These are phyloP conservation scores for Emmonsia crescens DNA, from an alignment of 2,329 filamentous ascomycete genomes.

Conservation along the genomic window DNA sequence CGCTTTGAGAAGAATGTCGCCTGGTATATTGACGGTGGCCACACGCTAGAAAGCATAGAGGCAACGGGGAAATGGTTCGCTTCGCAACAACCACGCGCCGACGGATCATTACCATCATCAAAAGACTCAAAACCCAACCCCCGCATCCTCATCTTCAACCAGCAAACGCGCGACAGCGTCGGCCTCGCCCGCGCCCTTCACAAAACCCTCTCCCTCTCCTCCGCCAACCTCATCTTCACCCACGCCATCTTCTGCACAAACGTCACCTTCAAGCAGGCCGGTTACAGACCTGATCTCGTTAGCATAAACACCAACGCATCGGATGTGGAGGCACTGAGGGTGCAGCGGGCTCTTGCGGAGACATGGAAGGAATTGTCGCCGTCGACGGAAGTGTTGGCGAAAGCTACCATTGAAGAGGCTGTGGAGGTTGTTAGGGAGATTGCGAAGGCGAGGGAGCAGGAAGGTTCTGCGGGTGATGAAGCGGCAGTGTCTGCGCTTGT, in stretches of 20 bases:
- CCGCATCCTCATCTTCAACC: conserved; percentile 76
- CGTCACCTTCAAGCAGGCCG: conserved; percentile 49
- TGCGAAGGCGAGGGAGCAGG: conserved; percentile 22
- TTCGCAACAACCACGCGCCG: conserved; percentile 20
- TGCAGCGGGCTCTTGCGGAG: conserved; percentile 57
- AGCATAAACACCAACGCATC: conserved; percentile 50
- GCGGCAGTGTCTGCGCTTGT: conserved; percentile 53
- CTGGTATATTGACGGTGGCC: conserved; percentile 82
- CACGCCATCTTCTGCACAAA: conserved; percentile 77
- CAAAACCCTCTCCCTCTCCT: conserved; percentile 39
- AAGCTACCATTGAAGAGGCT: conserved; percentile 59
- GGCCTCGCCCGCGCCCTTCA: conserved; percentile 55
- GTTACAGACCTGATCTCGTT: conserved; percentile 54
- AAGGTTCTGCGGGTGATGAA: conserved; percentile 20
- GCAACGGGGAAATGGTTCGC: conserved; percentile 70
- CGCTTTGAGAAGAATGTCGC: conserved; percentile 46
- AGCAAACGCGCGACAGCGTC: conserved; percentile 70
- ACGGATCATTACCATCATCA: conserved; percentile 5
- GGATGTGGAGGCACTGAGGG: conserved; percentile 48
- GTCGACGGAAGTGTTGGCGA: conserved; percentile 43
- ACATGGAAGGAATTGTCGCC: conserved; percentile 50
- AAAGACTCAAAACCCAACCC: conserved; percentile 23
- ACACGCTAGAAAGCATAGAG: conserved; percentile 73
- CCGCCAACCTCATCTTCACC: conserved; percentile 45
- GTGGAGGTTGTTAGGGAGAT: conserved; percentile 46